These are phyloP conservation scores for Kodamaea restingae DNA, from an alignment of 805 yeast genomes.

Conservation along the genomic window DNA sequence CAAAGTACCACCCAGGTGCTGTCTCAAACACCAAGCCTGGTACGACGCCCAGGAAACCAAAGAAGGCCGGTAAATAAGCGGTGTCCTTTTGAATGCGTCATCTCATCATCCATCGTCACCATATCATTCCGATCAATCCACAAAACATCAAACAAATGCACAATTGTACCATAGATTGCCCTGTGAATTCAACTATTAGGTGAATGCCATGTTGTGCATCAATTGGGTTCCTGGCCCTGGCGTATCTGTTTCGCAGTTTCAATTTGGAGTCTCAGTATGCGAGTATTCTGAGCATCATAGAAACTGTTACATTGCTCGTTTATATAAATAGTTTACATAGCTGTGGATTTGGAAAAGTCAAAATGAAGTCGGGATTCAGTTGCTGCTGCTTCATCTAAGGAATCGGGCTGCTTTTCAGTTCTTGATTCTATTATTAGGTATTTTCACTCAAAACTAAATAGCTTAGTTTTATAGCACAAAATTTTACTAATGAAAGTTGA, in stretches of 20 bases:
- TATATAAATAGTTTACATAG: background rate
- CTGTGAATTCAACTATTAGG: slow-evolving; percentile 2
- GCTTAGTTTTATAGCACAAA: slow-evolving; percentile 9
- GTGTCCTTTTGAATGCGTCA: background rate
- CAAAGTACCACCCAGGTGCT: slow-evolving; percentile 52
- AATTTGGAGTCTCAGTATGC: background rate
- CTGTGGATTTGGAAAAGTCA: background rate
- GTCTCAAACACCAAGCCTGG: slow-evolving; percentile 47
- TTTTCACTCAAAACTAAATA: slow-evolving; percentile 6
- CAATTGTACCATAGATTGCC: slow-evolving; percentile 10
- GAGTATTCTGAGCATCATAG: background rate
- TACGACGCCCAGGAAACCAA: slow-evolving; percentile 58
- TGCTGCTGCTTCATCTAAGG: slow-evolving; percentile 3
- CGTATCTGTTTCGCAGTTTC: background rate
- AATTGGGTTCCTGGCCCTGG: background rate
- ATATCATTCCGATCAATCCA: slow-evolving; percentile 1
- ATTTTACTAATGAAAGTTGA: slow-evolving; percentile 7
- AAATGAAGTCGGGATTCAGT: background rate
- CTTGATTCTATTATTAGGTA: slow-evolving; percentile 10
- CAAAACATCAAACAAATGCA: slow-evolving; percentile 3
- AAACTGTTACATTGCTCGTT: background rate
- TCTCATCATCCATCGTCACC: slow-evolving; percentile 3
- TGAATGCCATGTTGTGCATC: background rate
- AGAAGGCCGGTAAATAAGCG: slow-evolving; percentile 44
- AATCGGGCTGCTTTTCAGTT: slow-evolving; percentile 6